Percentiles rank a stretch among this genome's conserved stretches.
These are phyloP conservation scores for Podila clonocystis DNA, from an alignment of 192 early-diverging fungal species.

Conservation along the genomic window DNA sequence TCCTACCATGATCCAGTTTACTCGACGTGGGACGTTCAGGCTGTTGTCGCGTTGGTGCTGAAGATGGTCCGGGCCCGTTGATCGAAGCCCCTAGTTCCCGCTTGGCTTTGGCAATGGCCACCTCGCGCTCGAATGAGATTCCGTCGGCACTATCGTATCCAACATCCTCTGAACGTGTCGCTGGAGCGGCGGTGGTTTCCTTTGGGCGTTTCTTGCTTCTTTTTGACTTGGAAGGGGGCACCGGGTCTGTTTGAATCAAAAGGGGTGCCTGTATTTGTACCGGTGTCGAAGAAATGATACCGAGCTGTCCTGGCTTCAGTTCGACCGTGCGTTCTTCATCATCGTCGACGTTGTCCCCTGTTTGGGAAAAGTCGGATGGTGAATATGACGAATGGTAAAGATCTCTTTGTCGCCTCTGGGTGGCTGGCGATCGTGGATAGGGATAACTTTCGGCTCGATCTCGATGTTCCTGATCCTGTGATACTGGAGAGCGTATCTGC, in stretches of 20 bases:
- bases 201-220: neutral
- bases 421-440: neutral
- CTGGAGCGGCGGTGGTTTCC: neutral
- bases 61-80: neutral
- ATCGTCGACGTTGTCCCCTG: conserved; percentile 3
- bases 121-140: conserved; percentile 33
- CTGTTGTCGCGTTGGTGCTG: neutral
- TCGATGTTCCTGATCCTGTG: too few relatives aligned
- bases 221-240: neutral
- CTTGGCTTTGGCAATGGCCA: conserved; percentile 26
- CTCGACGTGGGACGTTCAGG: conserved; percentile 2
- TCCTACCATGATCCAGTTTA: conserved; percentile 27
- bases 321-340: conserved; percentile 31
- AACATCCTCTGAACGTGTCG: neutral
- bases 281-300: neutral
- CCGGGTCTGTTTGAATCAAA: neutral
- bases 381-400: conserved; percentile 41
- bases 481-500: too few relatives aligned
- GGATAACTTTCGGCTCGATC: neutral
- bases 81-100: conserved; percentile 9
- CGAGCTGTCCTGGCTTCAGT: neutral
- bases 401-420: conserved; percentile 7
- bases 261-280: neutral
- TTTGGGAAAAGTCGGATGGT: conserved; percentile 33
- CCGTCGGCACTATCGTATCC: conserved; percentile 11